Percentiles rank a stretch among this genome's conserved stretches.
phyloP scores from a whole-genome alignment of 208 protist genomes.

The Crithidia mellificae region DNA sequence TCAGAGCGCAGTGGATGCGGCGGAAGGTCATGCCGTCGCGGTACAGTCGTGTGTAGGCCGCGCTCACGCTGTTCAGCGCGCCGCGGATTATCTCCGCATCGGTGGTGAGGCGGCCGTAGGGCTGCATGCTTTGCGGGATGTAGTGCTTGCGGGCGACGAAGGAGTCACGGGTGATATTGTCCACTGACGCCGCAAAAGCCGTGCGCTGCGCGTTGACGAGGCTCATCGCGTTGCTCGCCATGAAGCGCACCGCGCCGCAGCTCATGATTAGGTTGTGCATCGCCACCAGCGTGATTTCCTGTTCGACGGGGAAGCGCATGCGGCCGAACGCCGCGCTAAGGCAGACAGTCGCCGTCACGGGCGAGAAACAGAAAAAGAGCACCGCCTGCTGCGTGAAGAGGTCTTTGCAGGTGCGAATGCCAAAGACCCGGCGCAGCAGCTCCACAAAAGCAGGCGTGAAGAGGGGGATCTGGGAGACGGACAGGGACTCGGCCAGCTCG shows the following conservation, averaged over 20 bases:
- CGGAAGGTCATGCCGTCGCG: constrained; percentile 30
- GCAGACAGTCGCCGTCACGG: constrained; percentile 44
- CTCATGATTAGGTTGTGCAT: constrained; percentile 24
- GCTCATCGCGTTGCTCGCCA: constrained; percentile 46
- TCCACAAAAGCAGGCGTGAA: constrained; percentile 55
- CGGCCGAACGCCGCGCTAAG: constrained; percentile 48
- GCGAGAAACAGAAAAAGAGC: constrained; percentile 60
- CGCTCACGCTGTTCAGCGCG: constrained; percentile 21
- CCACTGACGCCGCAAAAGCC: neutral
- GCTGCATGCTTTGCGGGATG: constrained; percentile 1
- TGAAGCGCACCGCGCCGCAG: constrained; percentile 7
- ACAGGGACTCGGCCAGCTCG: no score
- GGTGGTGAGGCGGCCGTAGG: constrained; percentile 63
- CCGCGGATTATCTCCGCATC: constrained; percentile 55
- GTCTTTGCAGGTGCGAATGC: constrained; percentile 56
- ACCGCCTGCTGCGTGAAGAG: constrained; percentile 37
- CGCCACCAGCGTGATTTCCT: constrained; percentile 30
- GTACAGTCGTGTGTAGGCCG: constrained; percentile 25
- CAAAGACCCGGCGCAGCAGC: constrained; percentile 59
- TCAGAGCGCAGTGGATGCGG: constrained; percentile 34
- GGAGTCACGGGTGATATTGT: neutral
- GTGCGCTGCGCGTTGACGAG: constrained; percentile 36
- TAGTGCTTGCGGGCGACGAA: neutral
- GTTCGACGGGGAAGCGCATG: constrained; percentile 59
- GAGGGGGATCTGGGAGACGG: constrained; percentile 56